phyloP scores from a whole-genome alignment of 1,284 basidiomycete genomes.

The Irpex rosettiformis region DNA sequence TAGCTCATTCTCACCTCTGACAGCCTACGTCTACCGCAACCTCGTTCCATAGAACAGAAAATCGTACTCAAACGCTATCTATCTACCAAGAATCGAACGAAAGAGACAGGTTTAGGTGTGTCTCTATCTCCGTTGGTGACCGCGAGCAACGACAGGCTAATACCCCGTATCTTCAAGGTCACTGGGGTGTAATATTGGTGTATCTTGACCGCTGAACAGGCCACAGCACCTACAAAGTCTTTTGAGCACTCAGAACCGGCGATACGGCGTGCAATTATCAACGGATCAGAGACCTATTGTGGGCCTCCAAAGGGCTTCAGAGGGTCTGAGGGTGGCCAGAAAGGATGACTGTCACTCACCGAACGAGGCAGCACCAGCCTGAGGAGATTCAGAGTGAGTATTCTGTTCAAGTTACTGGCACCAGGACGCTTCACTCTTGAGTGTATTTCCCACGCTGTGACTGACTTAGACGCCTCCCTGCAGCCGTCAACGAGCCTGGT shows the following conservation, averaged over 20 bases:
- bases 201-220: neutral
- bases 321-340: neutral
- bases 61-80: neutral
- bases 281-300: neutral
- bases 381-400: constrained; percentile 72
- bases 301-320: neutral
- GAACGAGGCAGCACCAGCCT: constrained; percentile 67
- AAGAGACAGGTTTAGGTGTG: neutral
- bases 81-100: neutral
- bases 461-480: constrained; percentile 35
- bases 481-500: constrained; percentile 75
- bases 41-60: neutral
- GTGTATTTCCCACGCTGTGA: constrained; percentile 34
- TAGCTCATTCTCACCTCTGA: neutral
- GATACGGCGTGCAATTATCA: neutral
- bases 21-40: neutral
- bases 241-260: neutral
- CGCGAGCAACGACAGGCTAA: neutral
- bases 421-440: constrained; percentile 23
- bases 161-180: neutral
- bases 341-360: constrained; percentile 71
- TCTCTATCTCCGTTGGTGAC: neutral
- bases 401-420: constrained; percentile 20
- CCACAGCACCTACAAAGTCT: neutral
- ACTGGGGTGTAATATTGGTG: neutral